Conservation (phyloP, 805 yeast genomes). For the Schwanniomyces pseudopolymorphus region DNA sequence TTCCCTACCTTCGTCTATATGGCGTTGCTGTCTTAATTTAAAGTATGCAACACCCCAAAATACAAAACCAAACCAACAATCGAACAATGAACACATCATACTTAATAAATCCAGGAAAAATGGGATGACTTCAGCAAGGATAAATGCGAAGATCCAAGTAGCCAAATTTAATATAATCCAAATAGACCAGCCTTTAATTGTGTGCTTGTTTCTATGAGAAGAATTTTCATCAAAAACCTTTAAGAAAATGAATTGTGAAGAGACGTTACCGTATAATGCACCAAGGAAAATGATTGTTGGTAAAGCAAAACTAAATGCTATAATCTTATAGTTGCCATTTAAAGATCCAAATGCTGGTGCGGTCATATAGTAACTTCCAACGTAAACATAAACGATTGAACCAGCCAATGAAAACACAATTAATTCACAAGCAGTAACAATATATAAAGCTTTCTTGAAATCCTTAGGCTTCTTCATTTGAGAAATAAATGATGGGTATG, state of each 20-base stretch:
- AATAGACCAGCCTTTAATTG: slow-evolving; percentile 50
- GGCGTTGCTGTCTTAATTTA: slow-evolving; percentile 34
- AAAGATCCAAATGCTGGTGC: slow-evolving; percentile 63
- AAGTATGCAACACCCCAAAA: slow-evolving; percentile 63
- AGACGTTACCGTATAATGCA: slow-evolving; percentile 52
- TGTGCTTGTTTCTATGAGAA: slow-evolving; percentile 46
- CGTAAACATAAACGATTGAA: slow-evolving; percentile 57
- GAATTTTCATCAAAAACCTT: slow-evolving; percentile 43
- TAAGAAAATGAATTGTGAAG: slow-evolving; percentile 52
- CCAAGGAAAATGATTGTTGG: slow-evolving; percentile 61
- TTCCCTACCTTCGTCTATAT: slow-evolving; percentile 16
- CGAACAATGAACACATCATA: slow-evolving; percentile 60
- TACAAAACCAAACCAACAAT: slow-evolving; percentile 65
- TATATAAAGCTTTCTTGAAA: slow-evolving; percentile 54
- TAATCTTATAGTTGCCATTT: slow-evolving; percentile 45
- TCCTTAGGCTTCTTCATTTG: slow-evolving; percentile 60
- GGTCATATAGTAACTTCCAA: slow-evolving; percentile 52
- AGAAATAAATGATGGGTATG: slow-evolving; percentile 60
- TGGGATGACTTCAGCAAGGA: slow-evolving; percentile 66
- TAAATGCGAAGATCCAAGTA: slow-evolving; percentile 54
- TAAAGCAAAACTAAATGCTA: slow-evolving; percentile 59
- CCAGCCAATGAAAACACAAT: slow-evolving; percentile 54
- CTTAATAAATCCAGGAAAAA: slow-evolving; percentile 58
- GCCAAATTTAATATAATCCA: slow-evolving; percentile 47
- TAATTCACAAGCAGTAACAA: slow-evolving; percentile 52